Base-by-base conservation (phyloP, 2,329 filamentous ascomycete genomes). In the Xylaria sp. region DNA sequence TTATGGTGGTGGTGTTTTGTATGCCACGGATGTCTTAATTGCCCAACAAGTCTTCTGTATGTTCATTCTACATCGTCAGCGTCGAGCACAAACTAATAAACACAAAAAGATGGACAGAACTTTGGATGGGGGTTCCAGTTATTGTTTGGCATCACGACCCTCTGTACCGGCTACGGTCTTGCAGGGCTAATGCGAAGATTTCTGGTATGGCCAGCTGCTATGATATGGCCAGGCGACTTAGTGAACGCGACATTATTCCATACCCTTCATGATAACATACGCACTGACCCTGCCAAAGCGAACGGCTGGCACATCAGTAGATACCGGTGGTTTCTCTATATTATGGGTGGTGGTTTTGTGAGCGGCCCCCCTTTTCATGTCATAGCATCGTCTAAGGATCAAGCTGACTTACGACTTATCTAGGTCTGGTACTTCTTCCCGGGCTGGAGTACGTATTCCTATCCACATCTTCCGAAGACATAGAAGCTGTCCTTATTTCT, bases 171-270 rank as follows among this genome's bases (percentile, higher is more conserved):
- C 5, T 90, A 90, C 70, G 88, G 89, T 2, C 80, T 91, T 35
- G 89, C 89, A 8, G 89, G 89, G 2, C 76, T 91, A 65, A 82
- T 84, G 32, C 82, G 88, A 25, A 84, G 87, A 42, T 91, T 88
- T 78, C 83, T 91, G 32, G 84, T 88, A 29, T 86, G 82, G 78
- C 89, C 87, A 1, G 87, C 88, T 2, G 84, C 87, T 61, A 90
- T 90, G 88, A 86, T 91, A 60, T 91, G 88, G 88, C 88, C 88
- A 0, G 82, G 84, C 25, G 84, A 86, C 32, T 80, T 85, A 40
- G 86, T 90, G 75, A 91, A 89, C 74, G 84, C 86, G 48, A 84
- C 88, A 1, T 83, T 92, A 40, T 90, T 91, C 77, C 86, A 89
- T 74, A 86, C 89, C 2, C 82, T 92, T 48, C 90, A 92, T 76